A percentile compares a stretch with the other conserved stretches of the same genome.
Conservation (phyloP, 2,329 filamentous ascomycete genomes). For the Ophiognomonia clavigignenti-juglandacearum region DNA sequence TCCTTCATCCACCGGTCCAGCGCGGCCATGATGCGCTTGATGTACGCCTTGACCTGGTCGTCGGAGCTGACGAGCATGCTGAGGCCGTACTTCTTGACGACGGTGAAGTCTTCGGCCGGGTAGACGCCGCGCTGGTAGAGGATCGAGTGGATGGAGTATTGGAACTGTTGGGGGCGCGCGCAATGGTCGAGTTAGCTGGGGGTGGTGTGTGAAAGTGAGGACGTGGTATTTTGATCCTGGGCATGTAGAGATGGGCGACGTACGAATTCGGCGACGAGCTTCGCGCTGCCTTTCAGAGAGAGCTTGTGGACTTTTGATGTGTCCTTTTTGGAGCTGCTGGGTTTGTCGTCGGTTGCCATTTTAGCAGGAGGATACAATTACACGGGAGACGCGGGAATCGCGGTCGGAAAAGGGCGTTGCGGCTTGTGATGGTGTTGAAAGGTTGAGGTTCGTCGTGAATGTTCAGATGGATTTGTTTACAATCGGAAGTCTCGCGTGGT, state of each 20-base stretch:
- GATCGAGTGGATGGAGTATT: slow-evolving; percentile 98
- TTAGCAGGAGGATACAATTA: no score
- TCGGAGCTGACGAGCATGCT: slow-evolving; percentile 96
- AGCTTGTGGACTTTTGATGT: slow-evolving; percentile 95
- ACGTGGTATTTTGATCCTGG: no score
- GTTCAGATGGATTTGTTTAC: no score
- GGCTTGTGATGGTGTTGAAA: no score
- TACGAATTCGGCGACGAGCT: slow-evolving; percentile 93
- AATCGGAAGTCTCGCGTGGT: no score
- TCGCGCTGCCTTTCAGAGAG: slow-evolving; percentile 76
- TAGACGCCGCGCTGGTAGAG: slow-evolving; percentile 82
- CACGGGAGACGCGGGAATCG: no score
- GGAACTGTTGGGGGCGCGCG: slow-evolving; percentile 68
- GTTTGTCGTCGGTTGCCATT: slow-evolving; percentile 18
- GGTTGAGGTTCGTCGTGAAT: no score
- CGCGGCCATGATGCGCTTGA: slow-evolving; percentile 97
- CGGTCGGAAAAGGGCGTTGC: no score
- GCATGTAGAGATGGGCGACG: slow-evolving; percentile 29
- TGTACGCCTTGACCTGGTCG: slow-evolving; percentile 97
- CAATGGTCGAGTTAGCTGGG: no score
- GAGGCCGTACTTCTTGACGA: slow-evolving; percentile 98
- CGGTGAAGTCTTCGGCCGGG: slow-evolving; percentile 93
- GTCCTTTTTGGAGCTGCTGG: slow-evolving; percentile 44
- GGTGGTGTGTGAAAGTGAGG: slow-evolving; percentile 12
- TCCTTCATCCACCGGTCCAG: slow-evolving; percentile 97